phyloP scores from a whole-genome alignment of 75 land plant species.

The Larix kaempferi region DNA sequence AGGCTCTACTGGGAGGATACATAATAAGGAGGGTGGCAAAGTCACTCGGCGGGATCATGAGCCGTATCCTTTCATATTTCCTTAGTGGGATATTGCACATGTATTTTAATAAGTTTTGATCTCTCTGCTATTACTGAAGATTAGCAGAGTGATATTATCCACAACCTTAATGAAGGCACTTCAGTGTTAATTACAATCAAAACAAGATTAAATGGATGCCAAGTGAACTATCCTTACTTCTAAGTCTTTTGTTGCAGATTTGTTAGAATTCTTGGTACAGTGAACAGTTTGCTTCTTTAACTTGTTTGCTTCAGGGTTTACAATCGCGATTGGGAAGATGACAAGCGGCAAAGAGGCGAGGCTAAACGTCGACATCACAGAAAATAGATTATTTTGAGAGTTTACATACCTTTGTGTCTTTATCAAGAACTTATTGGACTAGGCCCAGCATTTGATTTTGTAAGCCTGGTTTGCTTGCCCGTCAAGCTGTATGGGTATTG shows the following conservation, averaged over 20 bases:
- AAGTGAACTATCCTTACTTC: not conserved
- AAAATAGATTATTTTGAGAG: constrained; percentile 1
- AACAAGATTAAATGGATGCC: not conserved
- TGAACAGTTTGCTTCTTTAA: constrained; percentile 33
- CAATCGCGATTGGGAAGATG: constrained; percentile 98
- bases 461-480: too few species aligned
- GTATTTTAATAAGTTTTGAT: not conserved
- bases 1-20: constrained; percentile 41
- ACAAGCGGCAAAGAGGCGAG: constrained; percentile 87
- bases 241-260: not conserved
- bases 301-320: constrained; percentile 44
- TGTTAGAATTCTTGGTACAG: not conserved
- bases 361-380: constrained; percentile 41
- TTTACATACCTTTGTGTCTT: not conserved
- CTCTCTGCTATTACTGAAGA: not conserved
- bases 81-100: not conserved
- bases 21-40: constrained; percentile 72
- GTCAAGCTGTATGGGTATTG: too few species aligned
- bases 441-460: too few species aligned
- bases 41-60: constrained; percentile 76
- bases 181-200: not conserved
- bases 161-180: not conserved
- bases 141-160: not conserved
- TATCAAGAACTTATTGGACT: too few species aligned
- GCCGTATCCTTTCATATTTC: constrained; percentile 68